Conservation (phyloP, 73 alveolate species). For the Tetrahymena thermophila region DNA sequence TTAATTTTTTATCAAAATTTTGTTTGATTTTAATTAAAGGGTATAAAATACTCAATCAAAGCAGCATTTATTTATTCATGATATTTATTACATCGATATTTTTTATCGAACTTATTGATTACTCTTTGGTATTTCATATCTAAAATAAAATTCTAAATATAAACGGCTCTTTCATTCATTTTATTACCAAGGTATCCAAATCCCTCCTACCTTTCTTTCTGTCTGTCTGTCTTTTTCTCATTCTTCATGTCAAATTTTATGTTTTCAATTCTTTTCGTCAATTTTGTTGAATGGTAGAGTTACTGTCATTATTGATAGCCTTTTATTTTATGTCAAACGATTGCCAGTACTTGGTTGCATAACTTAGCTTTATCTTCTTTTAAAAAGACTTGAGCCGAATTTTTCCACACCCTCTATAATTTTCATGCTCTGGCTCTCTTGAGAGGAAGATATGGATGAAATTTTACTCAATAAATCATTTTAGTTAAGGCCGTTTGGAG, state of each 20-base stretch:
- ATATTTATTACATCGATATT: background rate
- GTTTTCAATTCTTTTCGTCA: background rate
- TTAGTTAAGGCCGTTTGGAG: background rate
- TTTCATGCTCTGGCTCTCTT: background rate
- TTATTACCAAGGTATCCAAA: background rate
- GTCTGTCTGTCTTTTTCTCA: background rate
- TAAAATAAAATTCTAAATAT: background rate
- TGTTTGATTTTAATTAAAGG: background rate
- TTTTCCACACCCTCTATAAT: background rate
- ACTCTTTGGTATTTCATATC: background rate
- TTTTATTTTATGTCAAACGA: background rate
- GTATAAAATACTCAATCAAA: background rate
- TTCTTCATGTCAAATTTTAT: background rate
- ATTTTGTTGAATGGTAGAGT: background rate
- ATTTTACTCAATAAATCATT: background rate
- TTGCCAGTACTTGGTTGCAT: background rate
- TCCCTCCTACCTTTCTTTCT: no score
- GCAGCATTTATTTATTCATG: background rate
- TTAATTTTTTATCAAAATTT: no score
- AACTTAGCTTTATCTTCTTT: background rate
- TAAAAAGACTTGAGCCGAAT: background rate
- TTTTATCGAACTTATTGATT: background rate
- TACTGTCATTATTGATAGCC: background rate
- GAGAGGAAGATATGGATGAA: background rate
- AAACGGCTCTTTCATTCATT: background rate